These are phyloP conservation scores for Spiraea crenata DNA, from an alignment of 331 rosid species.

Conservation along the genomic window DNA sequence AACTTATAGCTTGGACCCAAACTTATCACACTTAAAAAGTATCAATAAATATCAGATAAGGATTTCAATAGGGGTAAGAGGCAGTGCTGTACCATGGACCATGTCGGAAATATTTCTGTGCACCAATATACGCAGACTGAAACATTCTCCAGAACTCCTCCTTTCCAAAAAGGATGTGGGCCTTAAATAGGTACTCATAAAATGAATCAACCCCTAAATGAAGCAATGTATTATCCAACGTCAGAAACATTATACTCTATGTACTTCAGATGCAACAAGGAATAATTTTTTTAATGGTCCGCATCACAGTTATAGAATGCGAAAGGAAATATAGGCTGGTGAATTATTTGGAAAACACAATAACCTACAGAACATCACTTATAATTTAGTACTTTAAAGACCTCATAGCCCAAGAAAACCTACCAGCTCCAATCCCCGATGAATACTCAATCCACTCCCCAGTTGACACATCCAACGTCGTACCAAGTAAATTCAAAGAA, in stretches of 20 bases:
- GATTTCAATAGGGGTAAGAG: slow-evolving; percentile 3
- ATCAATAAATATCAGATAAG: background rate
- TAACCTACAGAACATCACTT: background rate
- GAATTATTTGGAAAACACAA: slow-evolving; percentile 23
- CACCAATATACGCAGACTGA: slow-evolving; percentile 83
- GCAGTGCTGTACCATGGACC: slow-evolving; percentile 72
- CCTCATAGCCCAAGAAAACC: slow-evolving; percentile 24
- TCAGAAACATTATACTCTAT: slow-evolving; percentile 35
- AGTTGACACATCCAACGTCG: slow-evolving; percentile 77
- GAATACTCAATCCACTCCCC: slow-evolving; percentile 94
- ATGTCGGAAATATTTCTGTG: slow-evolving; percentile 91
- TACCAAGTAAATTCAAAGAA: slow-evolving; percentile 85
- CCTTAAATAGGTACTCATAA: slow-evolving; percentile 92
- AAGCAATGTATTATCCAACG: slow-evolving; percentile 29
- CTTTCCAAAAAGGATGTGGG: slow-evolving; percentile 84
- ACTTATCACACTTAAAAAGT: background rate
- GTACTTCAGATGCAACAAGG: slow-evolving; percentile 2
- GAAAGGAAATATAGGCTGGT: slow-evolving; percentile 11
- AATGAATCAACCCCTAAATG: slow-evolving; percentile 94
- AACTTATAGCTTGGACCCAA: background rate
- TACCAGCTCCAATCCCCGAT: slow-evolving; percentile 97
- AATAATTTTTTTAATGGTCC: background rate
- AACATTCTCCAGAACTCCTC: slow-evolving; percentile 98
- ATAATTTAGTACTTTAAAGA: slow-evolving; percentile 1
- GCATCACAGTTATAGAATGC: slow-evolving; percentile 1